phyloP scores from a whole-genome alignment of 2,329 filamentous ascomycete species.

The Blumeria graminis region DNA sequence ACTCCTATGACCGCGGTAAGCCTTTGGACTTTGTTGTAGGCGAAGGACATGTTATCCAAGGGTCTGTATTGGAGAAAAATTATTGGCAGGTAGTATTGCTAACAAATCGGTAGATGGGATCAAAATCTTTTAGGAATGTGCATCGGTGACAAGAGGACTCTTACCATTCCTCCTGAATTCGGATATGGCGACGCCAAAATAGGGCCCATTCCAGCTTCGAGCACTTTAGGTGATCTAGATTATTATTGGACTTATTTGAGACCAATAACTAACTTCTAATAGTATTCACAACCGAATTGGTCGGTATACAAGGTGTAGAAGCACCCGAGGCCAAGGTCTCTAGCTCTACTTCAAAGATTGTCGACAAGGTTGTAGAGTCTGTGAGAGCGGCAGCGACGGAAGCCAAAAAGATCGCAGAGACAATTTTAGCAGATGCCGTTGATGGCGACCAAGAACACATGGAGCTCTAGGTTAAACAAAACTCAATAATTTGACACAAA shows the following conservation, averaged over 20 bases:
- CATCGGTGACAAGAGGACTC: slow-evolving; percentile 70
- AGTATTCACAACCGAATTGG: slow-evolving; percentile 82
- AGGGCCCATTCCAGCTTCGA: slow-evolving; percentile 63
- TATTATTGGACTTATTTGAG: neutral
- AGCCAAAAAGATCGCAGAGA: slow-evolving; percentile 23
- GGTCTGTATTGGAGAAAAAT: slow-evolving; percentile 26
- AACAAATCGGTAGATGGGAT: slow-evolving; percentile 42
- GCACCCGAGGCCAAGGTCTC: slow-evolving; percentile 12
- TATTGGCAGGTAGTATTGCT: neutral
- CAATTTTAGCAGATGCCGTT: slow-evolving; percentile 29
- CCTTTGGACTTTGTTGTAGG: slow-evolving; percentile 68
- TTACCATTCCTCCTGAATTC: slow-evolving; percentile 72
- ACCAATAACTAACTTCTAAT: slow-evolving; percentile 4
- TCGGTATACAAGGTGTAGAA: slow-evolving; percentile 54
- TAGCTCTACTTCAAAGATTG: slow-evolving; percentile 7
- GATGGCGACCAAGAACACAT: slow-evolving; percentile 31
- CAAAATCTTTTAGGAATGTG: slow-evolving; percentile 82
- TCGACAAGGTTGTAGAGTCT: slow-evolving; percentile 11
- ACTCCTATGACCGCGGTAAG: slow-evolving; percentile 50
- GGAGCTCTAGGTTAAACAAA: slow-evolving; percentile 25
- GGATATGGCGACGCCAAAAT: slow-evolving; percentile 57
- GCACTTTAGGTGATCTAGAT: slow-evolving; percentile 40
- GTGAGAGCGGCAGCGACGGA: slow-evolving; percentile 17
- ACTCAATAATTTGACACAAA: neutral
- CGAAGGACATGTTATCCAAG: slow-evolving; percentile 64